Evolutionary conservation across 2,329 filamentous ascomycete genomes (phyloP).

Genomic region (Alternaria angustiovoidea): DNA sequence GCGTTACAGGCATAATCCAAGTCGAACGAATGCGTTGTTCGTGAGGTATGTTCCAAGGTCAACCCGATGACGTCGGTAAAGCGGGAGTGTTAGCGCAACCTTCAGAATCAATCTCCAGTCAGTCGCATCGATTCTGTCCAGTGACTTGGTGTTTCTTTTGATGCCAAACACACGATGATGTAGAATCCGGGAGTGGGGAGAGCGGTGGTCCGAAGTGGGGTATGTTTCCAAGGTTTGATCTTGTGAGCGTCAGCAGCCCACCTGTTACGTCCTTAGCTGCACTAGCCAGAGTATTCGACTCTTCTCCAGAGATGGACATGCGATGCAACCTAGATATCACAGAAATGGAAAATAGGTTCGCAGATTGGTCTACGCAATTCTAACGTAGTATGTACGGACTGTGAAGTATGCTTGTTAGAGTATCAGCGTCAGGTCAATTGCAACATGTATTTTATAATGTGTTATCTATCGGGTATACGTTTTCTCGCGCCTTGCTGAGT

Average conservation of each 20-base stretch:
- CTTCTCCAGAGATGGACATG: not conserved
- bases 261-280: not conserved
- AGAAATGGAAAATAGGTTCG: not conserved
- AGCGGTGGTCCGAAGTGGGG: conserved; percentile 9
- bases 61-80: conserved; percentile 13
- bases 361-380: not conserved
- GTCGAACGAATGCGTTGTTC: conserved; percentile 7
- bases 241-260: conserved; percentile 12
- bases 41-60: conserved; percentile 14
- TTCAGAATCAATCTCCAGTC: not conserved
- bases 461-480: conserved; percentile 1
- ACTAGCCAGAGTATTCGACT: not conserved
- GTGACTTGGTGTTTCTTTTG: not conserved
- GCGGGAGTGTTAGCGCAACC: conserved; percentile 3
- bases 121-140: not conserved
- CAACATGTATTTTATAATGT: not conserved
- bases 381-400: not conserved
- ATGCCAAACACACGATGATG: not conserved
- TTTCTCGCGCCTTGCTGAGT: not conserved
- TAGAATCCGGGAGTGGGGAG: not conserved
- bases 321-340: not conserved
- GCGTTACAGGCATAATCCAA: conserved; percentile 13
- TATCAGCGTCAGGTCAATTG: not conserved
- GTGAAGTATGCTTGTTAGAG: not conserved
- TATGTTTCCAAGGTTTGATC: conserved; percentile 15